These are phyloP conservation scores for Suhomyces emberorum DNA, from an alignment of 805 yeast genomes.

Conservation along the genomic window DNA sequence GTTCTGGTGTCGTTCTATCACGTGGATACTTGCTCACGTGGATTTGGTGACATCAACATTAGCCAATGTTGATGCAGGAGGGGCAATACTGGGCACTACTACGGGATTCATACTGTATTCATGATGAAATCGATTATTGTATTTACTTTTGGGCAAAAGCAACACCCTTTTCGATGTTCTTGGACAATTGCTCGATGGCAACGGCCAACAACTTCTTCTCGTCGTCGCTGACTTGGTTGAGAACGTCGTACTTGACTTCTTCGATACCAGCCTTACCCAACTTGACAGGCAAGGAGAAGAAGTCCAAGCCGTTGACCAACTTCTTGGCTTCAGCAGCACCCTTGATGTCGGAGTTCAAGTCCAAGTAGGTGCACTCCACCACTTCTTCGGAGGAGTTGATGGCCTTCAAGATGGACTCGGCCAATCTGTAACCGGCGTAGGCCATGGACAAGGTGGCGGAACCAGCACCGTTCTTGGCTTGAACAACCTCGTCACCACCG, in stretches of 20 bases:
- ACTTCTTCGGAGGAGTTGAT: conserved; percentile 21
- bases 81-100: too few species aligned
- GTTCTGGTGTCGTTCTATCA: too few species aligned
- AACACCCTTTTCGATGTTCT: conserved; percentile 59
- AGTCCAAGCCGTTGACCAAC: conserved; percentile 42
- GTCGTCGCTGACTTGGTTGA: conserved; percentile 44
- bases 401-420: conserved; percentile 47
- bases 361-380: conserved; percentile 51
- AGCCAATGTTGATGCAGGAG: too few species aligned
- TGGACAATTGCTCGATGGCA: conserved; percentile 52
- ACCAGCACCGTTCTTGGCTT: conserved; percentile 92
- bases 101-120: too few species aligned
- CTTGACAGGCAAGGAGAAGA: conserved; percentile 62
- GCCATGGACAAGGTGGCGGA: conserved; percentile 97
- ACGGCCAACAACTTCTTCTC: conserved; percentile 55
- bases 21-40: too few species aligned
- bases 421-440: conserved; percentile 82
- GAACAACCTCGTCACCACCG: conserved; percentile 95
- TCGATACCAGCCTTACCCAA: conserved; percentile 54
- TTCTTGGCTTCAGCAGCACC: conserved; percentile 53
- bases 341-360: conserved; percentile 46
- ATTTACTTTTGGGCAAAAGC: conserved; percentile 37
- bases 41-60: too few species aligned
- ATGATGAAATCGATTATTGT: too few species aligned
- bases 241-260: conserved; percentile 51